Conservation (phyloP, 352 stramenopile species). For the Pythium guiyangense region DNA sequence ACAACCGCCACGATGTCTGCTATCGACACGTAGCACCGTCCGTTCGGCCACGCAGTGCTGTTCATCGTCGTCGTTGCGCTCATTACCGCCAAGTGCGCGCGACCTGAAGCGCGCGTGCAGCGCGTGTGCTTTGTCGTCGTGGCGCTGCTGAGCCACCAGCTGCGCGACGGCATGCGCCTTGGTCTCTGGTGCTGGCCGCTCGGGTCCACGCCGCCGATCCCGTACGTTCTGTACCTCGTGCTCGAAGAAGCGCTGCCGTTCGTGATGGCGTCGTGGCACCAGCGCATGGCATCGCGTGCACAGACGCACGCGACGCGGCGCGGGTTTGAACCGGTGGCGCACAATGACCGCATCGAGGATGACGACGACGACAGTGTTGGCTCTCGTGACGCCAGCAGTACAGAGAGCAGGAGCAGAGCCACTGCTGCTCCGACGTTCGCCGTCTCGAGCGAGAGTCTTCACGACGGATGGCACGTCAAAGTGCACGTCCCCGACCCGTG, state of each 20-base stretch:
- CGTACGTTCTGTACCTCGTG: slow-evolving; percentile 60
- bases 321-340: too few relatives aligned
- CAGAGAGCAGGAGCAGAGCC: too few relatives aligned
- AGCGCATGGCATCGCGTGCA: too few relatives aligned
- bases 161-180: slow-evolving; percentile 55
- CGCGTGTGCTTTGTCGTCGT: slow-evolving; percentile 53
- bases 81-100: slow-evolving; percentile 33
- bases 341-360: too few relatives aligned
- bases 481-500: too few relatives aligned
- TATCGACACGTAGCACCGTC: slow-evolving; percentile 22
- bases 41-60: slow-evolving; percentile 65
- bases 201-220: slow-evolving; percentile 54
- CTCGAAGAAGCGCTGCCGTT: slow-evolving; percentile 51
- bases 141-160: slow-evolving; percentile 59
- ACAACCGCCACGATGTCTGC: neutral
- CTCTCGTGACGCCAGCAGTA: too few relatives aligned
- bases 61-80: slow-evolving; percentile 52
- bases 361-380: too few relatives aligned
- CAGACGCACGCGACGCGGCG: too few relatives aligned
- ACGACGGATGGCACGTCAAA: too few relatives aligned
- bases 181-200: slow-evolving; percentile 73
- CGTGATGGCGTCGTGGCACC: slow-evolving; percentile 30
- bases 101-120: slow-evolving; percentile 16
- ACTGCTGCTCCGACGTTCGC: too few relatives aligned
- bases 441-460: too few relatives aligned